Base-by-base conservation (phyloP, 306 rosid species). In the Begonia fuchsioides region DNA sequence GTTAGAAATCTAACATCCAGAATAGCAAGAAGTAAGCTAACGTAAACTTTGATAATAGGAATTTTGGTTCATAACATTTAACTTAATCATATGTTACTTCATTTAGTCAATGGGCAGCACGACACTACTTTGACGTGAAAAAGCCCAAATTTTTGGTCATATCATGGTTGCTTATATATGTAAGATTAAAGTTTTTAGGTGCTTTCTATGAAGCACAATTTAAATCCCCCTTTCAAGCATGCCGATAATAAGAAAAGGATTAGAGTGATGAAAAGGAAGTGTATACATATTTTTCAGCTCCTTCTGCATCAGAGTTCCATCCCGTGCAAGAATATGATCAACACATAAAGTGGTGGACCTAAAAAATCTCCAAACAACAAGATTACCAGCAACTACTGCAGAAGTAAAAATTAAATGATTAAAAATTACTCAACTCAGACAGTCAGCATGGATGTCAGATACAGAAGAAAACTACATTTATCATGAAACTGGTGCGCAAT, bases 241-340 rank as follows among this genome's bases (percentile, higher is more conserved):
- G 43, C 53, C 51, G 32, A 43, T 32, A 8, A 48, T 45, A 9
- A 50, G 63, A 51, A 68, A 57, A 15, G n/a, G 26, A 35, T 50
- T 38, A 52, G 12, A 8, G 63, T 13, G n/a, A 61, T 43, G 35
- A 11, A 52, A 57, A 53, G 32, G 45, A 52, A 60, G 58, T 54
- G 76, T 79, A 5, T 67, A 90, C 95, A 84, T 76, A 54, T 74
- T 73, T 11, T 82, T 84, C 16, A 90, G 65, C 73, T 84, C 97
- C 55, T 49, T 70, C 75, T 90, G 97, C 66, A 79, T 62, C 57
- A 57, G 57, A 72, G 70, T 81, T 51, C 95, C 95, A 49, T 79
- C 76, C 72, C 68, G 44, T 51, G 76, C 38, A 70, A 90, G 94
- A 59, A 90, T 75, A 52, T 67, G 72, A 35, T 74, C 84, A 32